phyloP scores from a whole-genome alignment of 306 rosid genomes.

The Gastrolobium villosum region DNA sequence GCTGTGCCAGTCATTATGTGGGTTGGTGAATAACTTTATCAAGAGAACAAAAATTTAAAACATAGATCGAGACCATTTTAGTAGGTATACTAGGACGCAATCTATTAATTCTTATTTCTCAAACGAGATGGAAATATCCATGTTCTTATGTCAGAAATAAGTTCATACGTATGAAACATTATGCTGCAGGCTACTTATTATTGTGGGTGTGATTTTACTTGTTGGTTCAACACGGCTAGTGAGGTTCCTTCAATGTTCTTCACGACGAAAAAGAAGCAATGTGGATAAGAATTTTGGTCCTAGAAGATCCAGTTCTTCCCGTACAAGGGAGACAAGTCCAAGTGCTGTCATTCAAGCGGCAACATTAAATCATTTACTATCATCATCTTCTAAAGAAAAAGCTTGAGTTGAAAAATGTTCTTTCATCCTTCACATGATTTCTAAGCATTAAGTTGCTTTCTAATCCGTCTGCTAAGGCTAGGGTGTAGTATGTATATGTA shows the following conservation, averaged over 20 bases:
- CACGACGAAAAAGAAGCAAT: slow-evolving; percentile 56
- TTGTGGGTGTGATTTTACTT: slow-evolving; percentile 84
- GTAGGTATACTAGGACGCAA: background rate
- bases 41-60: background rate
- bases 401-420: slow-evolving; percentile 57
- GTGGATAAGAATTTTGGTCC: slow-evolving; percentile 63
- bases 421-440: slow-evolving; percentile 30
- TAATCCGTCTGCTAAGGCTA: slow-evolving; percentile 30
- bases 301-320: slow-evolving; percentile 64
- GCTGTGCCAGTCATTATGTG: slow-evolving; percentile 17
- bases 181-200: slow-evolving; percentile 78
- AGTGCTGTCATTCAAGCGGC: slow-evolving; percentile 83
- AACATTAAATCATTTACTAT: slow-evolving; percentile 76
- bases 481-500: slow-evolving; percentile 52
- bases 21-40: slow-evolving; percentile 17
- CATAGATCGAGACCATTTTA: background rate
- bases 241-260: slow-evolving; percentile 61
- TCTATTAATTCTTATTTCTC: background rate
- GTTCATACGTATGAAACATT: slow-evolving; percentile 33
- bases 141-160: slow-evolving; percentile 14
- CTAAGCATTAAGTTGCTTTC: slow-evolving; percentile 26
- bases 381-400: slow-evolving; percentile 78
- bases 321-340: slow-evolving; percentile 76
- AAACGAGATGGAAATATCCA: slow-evolving; percentile 19
- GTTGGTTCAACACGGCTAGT: slow-evolving; percentile 85